Conservation (phyloP, 225 moss, liverwort and hornwort species). For the Climacium dendroides region DNA sequence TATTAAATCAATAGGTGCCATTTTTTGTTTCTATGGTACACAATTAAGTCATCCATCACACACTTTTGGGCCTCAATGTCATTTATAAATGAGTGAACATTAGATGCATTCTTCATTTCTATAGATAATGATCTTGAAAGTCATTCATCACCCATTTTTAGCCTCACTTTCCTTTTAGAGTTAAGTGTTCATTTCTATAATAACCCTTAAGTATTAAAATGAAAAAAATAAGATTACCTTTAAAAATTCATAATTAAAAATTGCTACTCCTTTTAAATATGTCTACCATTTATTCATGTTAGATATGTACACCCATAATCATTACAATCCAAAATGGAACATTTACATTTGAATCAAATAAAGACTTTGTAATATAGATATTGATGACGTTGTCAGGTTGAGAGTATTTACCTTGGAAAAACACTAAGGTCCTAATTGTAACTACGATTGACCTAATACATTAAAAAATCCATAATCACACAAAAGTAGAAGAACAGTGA, state of each 20-base stretch:
- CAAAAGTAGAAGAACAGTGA: background rate
- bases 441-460: background rate
- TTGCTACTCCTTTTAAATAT: background rate
- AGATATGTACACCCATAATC: background rate
- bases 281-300: background rate
- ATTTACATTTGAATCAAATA: background rate
- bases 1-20: too few relatives aligned
- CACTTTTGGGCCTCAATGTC: too few relatives aligned
- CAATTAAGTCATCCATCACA: too few relatives aligned
- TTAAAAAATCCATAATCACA: background rate
- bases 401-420: fast-evolving
- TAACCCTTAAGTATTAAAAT: background rate
- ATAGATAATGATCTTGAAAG: background rate
- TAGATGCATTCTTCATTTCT: background rate
- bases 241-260: background rate
- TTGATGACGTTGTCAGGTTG: fast-evolving
- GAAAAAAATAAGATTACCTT: background rate
- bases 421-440: background rate
- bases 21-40: too few relatives aligned
- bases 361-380: background rate
- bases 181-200: background rate
- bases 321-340: background rate
- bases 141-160: background rate
- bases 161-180: background rate
- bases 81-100: background rate